Evolutionary conservation across 2,329 filamentous ascomycete species (phyloP).

Genomic region (Fusarium virguliforme): DNA sequence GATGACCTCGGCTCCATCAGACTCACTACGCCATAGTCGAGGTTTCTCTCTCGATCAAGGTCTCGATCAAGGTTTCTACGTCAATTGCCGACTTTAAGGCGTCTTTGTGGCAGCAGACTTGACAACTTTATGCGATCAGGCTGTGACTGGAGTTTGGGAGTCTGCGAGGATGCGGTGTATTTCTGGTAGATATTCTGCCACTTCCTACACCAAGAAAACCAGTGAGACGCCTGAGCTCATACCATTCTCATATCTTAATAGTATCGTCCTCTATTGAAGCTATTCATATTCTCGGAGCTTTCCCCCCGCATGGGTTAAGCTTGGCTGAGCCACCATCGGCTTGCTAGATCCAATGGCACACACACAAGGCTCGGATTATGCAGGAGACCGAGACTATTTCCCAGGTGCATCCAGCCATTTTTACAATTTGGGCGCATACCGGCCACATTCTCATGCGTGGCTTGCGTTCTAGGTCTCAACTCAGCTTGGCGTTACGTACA

Average conservation of each 20-base stretch:
- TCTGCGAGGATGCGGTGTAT: not conserved
- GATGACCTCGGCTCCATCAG: not conserved
- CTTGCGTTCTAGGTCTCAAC: slow-evolving; percentile 3
- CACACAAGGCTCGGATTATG: not conserved
- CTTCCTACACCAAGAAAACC: too few species aligned
- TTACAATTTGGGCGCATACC: not conserved
- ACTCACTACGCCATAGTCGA: not conserved
- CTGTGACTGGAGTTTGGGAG: not conserved
- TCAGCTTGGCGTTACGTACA: slow-evolving; percentile 11
- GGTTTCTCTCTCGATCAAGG: not conserved
- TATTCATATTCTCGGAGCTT: not conserved
- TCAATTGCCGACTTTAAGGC: not conserved
- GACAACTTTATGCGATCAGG: not conserved
- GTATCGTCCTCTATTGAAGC: too few species aligned
- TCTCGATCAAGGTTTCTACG: not conserved
- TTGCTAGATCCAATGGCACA: not conserved
- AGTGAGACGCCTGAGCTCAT: too few species aligned
- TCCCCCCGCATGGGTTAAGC: slow-evolving; percentile 2
- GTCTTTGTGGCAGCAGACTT: not conserved
- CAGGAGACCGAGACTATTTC: not conserved
- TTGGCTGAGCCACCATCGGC: slow-evolving; percentile 1
- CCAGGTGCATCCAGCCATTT: not conserved
- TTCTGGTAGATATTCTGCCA: not conserved
- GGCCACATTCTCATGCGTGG: not conserved
- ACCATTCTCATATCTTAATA: too few species aligned